These are phyloP conservation scores for Dinochytrium kinnereticum DNA, from an alignment of 371 early-diverging fungal species.

Conservation along the genomic window DNA sequence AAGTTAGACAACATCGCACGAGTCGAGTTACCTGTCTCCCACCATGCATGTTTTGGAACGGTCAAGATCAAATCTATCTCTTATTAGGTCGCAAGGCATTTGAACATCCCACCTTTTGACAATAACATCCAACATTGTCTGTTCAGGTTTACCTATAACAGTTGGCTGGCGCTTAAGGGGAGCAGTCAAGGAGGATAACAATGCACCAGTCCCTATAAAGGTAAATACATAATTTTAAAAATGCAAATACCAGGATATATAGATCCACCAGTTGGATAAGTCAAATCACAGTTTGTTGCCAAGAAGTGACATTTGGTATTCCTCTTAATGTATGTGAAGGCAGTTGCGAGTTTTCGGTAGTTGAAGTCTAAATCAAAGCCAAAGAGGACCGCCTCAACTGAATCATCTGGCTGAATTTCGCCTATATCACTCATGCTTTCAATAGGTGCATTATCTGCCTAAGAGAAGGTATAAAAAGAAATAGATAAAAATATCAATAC, in stretches of 20 bases:
- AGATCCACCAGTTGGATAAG: slow-evolving; percentile 79
- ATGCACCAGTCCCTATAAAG: slow-evolving; percentile 77
- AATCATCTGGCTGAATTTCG: slow-evolving; percentile 59
- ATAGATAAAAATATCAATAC: slow-evolving; percentile 41
- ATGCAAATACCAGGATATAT: slow-evolving; percentile 72
- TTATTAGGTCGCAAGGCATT: neutral
- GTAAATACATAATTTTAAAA: neutral
- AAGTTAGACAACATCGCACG: neutral
- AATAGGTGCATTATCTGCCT: slow-evolving; percentile 62
- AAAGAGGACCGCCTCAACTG: slow-evolving; percentile 81
- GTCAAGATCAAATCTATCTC: slow-evolving; percentile 72
- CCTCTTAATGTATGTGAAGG: slow-evolving; percentile 76
- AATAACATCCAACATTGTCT: slow-evolving; percentile 90
- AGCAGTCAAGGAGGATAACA: slow-evolving; percentile 74
- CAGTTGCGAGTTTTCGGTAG: slow-evolving; percentile 89
- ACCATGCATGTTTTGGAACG: slow-evolving; percentile 90
- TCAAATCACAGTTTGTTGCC: slow-evolving; percentile 92
- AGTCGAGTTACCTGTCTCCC: slow-evolving; percentile 75
- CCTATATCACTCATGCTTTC: slow-evolving; percentile 55
- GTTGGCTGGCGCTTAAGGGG: slow-evolving; percentile 77
- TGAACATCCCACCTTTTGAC: slow-evolving; percentile 66
- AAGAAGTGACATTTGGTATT: slow-evolving; percentile 81
- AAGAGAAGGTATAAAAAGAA: neutral
- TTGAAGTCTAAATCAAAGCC: slow-evolving; percentile 90
- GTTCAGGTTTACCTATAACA: slow-evolving; percentile 92